Evolutionary conservation across 495 filamentous ascomycete genomes (phyloP), one percentile per base, ranked within the genome.

Genomic region (Aspergillus cavernicola): DNA sequence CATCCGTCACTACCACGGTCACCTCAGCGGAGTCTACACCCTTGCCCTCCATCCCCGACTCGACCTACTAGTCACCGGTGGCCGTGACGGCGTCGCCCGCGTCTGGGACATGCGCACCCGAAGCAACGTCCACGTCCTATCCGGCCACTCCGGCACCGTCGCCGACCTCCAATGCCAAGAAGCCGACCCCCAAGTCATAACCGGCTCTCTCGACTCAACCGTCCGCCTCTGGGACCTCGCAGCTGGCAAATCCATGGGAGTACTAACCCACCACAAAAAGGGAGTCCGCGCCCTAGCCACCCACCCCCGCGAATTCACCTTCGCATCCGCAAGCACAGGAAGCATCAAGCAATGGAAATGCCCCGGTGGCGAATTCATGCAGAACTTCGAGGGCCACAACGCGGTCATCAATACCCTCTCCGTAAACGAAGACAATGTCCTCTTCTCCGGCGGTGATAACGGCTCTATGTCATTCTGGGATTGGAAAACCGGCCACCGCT

Each of bases 271-370:
- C 66, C 95, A 99, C 82, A 99, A 99, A 67, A 97, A 97, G 74
- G 89, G 89, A 48, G 91, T 99, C 8, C 83, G 95, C 35, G 82
- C 80, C n/a, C 77, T 99, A 48, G 81, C 88, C 15, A 81, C 85
- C 2, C 95, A 97, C 67, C 95, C 95, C 0, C 85, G 80, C 45
- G 95, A 99, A 67, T 99, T 95, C 69, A 99, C 95, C 1, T 99
- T 99, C 60, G 95, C 92, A 26, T 89, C 82, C 55, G 92, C 87
- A 53, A 93, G 88, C 62, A 90, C 92, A 0, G 85, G 86, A 20
- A 89, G 86, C 67, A 99, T 99, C 74, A 99, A 99, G 77, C 95
- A 97, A 69, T 99, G 93, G 92, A 97, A 97, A 68, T 97, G 91
- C 61, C 95, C 95, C 15, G 92, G 96, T 70, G 95, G 92, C 32